A percentile compares a stretch with the other conserved stretches of the same genome.
phyloP scores from a whole-genome alignment of 2,329 filamentous ascomycete genomes.

The Colletotrichum tanaceti region DNA sequence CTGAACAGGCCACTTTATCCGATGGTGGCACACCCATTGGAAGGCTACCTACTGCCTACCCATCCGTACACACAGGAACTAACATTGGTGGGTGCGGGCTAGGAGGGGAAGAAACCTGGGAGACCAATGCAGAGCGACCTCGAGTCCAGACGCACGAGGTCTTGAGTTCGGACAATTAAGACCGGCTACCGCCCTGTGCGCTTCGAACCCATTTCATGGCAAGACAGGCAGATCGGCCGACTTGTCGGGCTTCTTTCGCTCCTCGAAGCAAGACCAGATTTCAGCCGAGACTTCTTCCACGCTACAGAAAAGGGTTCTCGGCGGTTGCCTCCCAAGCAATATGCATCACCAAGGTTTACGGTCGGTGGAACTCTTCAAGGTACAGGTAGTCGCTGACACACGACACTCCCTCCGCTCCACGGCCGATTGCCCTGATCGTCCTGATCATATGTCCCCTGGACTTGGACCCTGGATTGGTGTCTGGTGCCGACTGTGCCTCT shows the following conservation, averaged over 20 bases:
- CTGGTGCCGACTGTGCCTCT: conserved; percentile 5
- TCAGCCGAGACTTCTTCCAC: not conserved
- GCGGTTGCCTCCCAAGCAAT: not conserved
- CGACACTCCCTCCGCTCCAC: conserved; percentile 15
- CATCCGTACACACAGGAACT: conserved; percentile 31
- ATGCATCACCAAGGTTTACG: conserved; percentile 1
- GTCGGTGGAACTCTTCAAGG: not conserved
- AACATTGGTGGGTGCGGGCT: not conserved
- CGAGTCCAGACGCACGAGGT: conserved; percentile 19
- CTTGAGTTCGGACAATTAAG: conserved; percentile 31
- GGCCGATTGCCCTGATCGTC: conserved; percentile 31
- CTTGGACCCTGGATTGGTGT: conserved; percentile 30
- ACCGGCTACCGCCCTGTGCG: conserved; percentile 33
- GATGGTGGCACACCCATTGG: conserved; percentile 17
- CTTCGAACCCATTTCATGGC: conserved; percentile 16
- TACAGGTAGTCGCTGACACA: not conserved
- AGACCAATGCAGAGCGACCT: conserved; percentile 24
- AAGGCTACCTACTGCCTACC: conserved; percentile 34
- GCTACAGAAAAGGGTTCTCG: not conserved
- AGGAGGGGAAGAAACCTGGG: not conserved
- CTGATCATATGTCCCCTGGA: conserved; percentile 27
- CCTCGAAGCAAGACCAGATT: not conserved
- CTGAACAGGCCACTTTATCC: conserved; percentile 32
- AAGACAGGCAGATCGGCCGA: conserved; percentile 19
- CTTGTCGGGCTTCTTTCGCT: conserved; percentile 22